Base-by-base conservation (phyloP, 2,329 filamentous ascomycete species). In the Aspergillus transmontanensis region DNA sequence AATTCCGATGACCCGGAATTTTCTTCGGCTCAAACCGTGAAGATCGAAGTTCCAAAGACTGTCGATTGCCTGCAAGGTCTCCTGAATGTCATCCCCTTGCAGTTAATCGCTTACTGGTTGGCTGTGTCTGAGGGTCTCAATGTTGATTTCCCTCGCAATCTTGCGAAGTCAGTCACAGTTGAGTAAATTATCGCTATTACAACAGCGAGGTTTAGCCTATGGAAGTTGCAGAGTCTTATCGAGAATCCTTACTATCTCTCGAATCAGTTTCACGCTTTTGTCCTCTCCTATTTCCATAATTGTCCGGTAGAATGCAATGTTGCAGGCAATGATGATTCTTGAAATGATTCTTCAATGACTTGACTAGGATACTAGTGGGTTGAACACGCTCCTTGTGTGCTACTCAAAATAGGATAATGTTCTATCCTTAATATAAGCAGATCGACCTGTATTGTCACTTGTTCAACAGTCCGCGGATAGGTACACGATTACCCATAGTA, bases 61-160 rank as follows among this genome's bases (percentile, higher is more conserved):
- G 93, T 97, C 65, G 95, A 99, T 78, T 91, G 90, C 73, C 87
- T 99, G 63, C 95, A 99, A 85, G 95, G 95, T 80, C 90, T 99
- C 72, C 87, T 99, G 76, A 99, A 99, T 81, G 95, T 99, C 75
- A 92, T 99, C 71, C 95, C 95, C 58, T 87, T 99, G 75, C 95
- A 99, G 85, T 86, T 99, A 73, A 97, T 99, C 83, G 92, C 95
- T 64, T 99, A 99, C 87, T 98, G 95, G 94, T 89, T 99, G 69
- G 95, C 95, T 60, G 94, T 99, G 73, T 90, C 91, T 70, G 95
- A 97, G 84, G 94, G 94, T 58, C 85, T 97, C 70, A 98, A 99
- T 78, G 95, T 99, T 64, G 95, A 99, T 79, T 98, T 98, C 88
- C 95, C 95, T 63, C 91, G 95, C 76, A 99, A 99, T 85, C 83